These are phyloP conservation scores for Fonsecaea monophora DNA, from an alignment of 2,329 filamentous ascomycete genomes.

Conservation along the genomic window DNA sequence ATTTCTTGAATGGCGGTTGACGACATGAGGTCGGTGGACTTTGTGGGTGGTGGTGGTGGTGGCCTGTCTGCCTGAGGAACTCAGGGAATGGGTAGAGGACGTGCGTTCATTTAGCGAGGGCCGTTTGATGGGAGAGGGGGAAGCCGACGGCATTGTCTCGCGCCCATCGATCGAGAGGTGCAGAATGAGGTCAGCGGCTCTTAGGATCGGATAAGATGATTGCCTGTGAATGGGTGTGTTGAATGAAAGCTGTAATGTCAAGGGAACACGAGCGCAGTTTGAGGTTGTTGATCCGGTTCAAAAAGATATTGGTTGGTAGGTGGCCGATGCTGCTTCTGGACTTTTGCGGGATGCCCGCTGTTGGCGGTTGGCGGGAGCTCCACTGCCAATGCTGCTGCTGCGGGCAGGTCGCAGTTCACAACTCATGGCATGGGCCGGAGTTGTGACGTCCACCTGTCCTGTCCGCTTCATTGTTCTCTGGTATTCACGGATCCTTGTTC, in stretches of 20 bases:
- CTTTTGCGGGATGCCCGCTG: slow-evolving; percentile 9
- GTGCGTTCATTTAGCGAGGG: slow-evolving; percentile 37
- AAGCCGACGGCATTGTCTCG: slow-evolving; percentile 39
- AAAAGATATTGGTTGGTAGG: slow-evolving; percentile 2
- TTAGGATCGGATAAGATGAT: slow-evolving; percentile 10
- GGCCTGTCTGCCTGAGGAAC: slow-evolving; percentile 38
- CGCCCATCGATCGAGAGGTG: slow-evolving; percentile 21
- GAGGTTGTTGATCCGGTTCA: slow-evolving; percentile 10
- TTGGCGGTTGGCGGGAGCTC: background rate
- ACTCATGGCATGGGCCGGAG: background rate
- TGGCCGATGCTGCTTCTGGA: slow-evolving; percentile 15
- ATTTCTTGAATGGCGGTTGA: slow-evolving; percentile 51
- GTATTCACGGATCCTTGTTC: background rate
- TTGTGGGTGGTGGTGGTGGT: slow-evolving; percentile 41
- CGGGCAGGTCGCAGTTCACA: background rate
- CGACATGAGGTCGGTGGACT: slow-evolving; percentile 52
- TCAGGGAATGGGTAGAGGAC: slow-evolving; percentile 38
- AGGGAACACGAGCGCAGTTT: slow-evolving; percentile 17
- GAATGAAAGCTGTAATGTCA: slow-evolving; percentile 6
- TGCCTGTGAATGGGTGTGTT: background rate
- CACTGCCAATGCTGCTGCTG: background rate
- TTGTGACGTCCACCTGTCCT: background rate
- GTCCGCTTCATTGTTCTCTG: background rate
- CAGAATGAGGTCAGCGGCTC: background rate
- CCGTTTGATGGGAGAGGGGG: slow-evolving; percentile 39